Conservation (phyloP, 2,329 filamentous ascomycete genomes). For the Emericellopsis atlantica region DNA sequence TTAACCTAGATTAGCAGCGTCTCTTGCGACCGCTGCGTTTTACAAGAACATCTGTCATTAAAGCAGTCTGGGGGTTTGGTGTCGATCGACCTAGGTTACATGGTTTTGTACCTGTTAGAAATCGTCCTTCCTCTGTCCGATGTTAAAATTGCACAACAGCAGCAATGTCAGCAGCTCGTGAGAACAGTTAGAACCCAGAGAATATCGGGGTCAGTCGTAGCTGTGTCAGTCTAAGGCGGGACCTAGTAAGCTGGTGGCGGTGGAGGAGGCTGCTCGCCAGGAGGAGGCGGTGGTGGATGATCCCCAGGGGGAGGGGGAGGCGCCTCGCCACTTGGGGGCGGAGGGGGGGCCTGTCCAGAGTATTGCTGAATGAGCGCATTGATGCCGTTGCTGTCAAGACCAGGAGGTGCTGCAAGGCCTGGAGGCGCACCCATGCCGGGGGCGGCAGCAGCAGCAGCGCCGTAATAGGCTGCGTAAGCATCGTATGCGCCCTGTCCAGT, state of each 20-base stretch:
- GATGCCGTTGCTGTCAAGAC: slow-evolving; percentile 35
- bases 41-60: no score
- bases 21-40: no score
- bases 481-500: slow-evolving; percentile 42
- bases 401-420: slow-evolving; percentile 33
- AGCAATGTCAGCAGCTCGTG: no score
- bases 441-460: slow-evolving; percentile 22
- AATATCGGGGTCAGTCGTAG: no score
- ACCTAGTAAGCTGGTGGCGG: slow-evolving; percentile 39
- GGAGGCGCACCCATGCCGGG: slow-evolving; percentile 24
- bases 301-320: slow-evolving; percentile 43
- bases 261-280: slow-evolving; percentile 49
- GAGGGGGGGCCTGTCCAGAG: slow-evolving; percentile 46
- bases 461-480: slow-evolving; percentile 32
- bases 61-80: no score
- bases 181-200: no score
- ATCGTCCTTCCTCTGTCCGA: no score
- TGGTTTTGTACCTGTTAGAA: no score
- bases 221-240: not conserved
- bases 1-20: no score
- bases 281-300: slow-evolving; percentile 49
- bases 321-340: slow-evolving; percentile 39
- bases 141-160: no score
- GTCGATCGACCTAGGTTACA: no score
- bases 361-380: slow-evolving; percentile 58